Percentiles rank a stretch among this genome's conserved stretches.
These are phyloP conservation scores for Syncephalastrum racemosum DNA, from an alignment of 371 early-diverging fungal genomes.

Conservation along the genomic window DNA sequence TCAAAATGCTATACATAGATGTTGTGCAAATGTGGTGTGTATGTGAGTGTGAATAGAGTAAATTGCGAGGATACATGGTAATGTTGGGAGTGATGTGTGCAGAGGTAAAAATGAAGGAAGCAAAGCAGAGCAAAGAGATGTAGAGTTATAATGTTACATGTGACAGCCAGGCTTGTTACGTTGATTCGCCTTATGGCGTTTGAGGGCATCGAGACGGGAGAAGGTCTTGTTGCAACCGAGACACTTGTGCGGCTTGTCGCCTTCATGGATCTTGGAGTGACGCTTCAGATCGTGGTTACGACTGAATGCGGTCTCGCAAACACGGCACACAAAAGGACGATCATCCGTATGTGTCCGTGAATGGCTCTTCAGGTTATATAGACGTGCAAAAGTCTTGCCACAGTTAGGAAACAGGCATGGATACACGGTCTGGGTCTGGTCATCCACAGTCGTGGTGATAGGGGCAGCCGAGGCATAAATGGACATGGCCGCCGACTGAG, in stretches of 20 bases:
- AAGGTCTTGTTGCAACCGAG: conserved; percentile 82
- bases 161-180: conserved; percentile 28
- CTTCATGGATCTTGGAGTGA: conserved; percentile 85
- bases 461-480: conserved; percentile 52
- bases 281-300: conserved; percentile 88
- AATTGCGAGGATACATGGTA: too few relatives aligned
- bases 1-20: too few relatives aligned
- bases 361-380: conserved; percentile 81
- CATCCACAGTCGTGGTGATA: conserved; percentile 49
- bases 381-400: conserved; percentile 72
- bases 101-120: too few relatives aligned
- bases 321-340: conserved; percentile 75
- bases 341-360: conserved; percentile 79
- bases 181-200: conserved; percentile 50
- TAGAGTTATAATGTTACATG: too few relatives aligned
- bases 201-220: conserved; percentile 55
- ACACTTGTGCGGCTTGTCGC: conserved; percentile 82
- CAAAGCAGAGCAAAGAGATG: too few relatives aligned
- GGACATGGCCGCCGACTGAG: conserved; percentile 49
- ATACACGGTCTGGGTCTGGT: conserved; percentile 51
- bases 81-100: too few relatives aligned
- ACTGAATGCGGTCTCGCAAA: conserved; percentile 76
- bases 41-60: too few relatives aligned
- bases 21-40: too few relatives aligned
- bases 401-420: conserved; percentile 72